Conservation (phyloP, 768 basidiomycete species). For the Tremella yokohamensis region DNA sequence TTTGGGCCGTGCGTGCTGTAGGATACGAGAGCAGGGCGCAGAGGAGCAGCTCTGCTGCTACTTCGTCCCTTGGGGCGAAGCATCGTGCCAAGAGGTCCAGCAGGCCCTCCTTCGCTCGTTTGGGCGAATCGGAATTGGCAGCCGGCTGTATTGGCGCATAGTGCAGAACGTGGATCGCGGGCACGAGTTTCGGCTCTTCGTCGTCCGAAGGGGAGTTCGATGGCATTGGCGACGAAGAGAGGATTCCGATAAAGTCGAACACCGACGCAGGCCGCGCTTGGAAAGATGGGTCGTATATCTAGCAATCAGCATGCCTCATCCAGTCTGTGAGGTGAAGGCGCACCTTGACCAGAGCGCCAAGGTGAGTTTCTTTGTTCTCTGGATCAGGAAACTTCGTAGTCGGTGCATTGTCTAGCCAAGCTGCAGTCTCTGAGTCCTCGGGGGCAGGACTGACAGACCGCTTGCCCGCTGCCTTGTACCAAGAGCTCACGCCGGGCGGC, state of each 20-base stretch:
- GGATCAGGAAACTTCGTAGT: background rate
- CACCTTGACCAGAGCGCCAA: slow-evolving; percentile 49
- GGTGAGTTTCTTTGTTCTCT: background rate
- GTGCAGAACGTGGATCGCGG: slow-evolving; percentile 42
- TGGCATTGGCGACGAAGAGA: slow-evolving; percentile 40
- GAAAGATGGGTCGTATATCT: slow-evolving; percentile 46
- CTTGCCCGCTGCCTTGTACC: slow-evolving; percentile 8
- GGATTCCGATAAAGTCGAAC: slow-evolving; percentile 42
- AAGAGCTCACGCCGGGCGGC: slow-evolving; percentile 42
- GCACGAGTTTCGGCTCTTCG: slow-evolving; percentile 25
- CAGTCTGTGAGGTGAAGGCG: background rate
- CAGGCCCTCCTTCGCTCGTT: slow-evolving; percentile 18
- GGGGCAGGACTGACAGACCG: no score
- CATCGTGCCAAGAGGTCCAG: slow-evolving; percentile 33
- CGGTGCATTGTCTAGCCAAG: background rate
- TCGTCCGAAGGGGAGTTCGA: slow-evolving; percentile 17
- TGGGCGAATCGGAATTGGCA: background rate
- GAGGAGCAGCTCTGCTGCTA: slow-evolving; percentile 39
- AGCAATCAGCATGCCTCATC: background rate
- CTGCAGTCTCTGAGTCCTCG: background rate
- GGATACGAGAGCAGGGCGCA: slow-evolving; percentile 39
- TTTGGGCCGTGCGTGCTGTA: slow-evolving; percentile 24
- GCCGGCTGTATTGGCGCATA: background rate
- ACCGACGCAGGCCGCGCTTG: slow-evolving; percentile 33
- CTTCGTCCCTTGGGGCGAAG: slow-evolving; percentile 33